These are phyloP conservation scores for Uronychia binucleata DNA, from an alignment of 73 alveolate genomes.

Conservation along the genomic window DNA sequence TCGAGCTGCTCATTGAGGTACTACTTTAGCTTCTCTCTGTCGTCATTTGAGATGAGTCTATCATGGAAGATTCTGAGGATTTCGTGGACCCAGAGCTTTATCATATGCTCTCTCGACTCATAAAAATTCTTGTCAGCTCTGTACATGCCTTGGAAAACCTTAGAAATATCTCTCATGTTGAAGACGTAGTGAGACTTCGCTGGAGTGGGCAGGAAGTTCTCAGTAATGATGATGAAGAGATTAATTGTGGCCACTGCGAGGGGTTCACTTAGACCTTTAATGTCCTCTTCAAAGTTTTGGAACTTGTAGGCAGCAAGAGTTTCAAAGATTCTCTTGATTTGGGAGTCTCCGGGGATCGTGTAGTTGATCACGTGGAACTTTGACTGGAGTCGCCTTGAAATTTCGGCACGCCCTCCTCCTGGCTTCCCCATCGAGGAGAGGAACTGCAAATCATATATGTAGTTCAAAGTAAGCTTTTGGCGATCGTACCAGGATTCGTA, in stretches of 20 bases:
- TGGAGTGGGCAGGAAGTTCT: slow-evolving; percentile 89
- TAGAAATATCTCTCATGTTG: slow-evolving; percentile 94
- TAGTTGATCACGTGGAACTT: slow-evolving; percentile 79
- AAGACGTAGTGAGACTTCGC: slow-evolving; percentile 96
- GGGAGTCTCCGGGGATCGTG: slow-evolving; percentile 75
- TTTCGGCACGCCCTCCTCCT: slow-evolving; percentile 96
- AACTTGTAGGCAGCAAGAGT: slow-evolving; percentile 77
- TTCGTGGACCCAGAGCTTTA: slow-evolving; percentile 99
- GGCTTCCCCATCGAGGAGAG: slow-evolving; percentile 98
- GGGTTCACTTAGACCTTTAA: slow-evolving; percentile 70
- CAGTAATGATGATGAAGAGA: slow-evolving; percentile 81
- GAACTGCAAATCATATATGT: slow-evolving; percentile 82
- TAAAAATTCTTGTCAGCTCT: slow-evolving; percentile 80
- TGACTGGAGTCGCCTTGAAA: slow-evolving; percentile 79
- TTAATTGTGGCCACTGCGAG: slow-evolving; percentile 90
- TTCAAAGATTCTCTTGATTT: slow-evolving; percentile 88
- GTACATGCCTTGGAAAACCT: slow-evolving; percentile 88
- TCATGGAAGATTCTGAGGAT: slow-evolving; percentile 98
- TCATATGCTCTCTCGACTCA: slow-evolving; percentile 74
- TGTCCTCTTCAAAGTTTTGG: slow-evolving; percentile 85
- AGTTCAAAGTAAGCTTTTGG: slow-evolving; percentile 54
- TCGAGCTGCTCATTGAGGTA: slow-evolving; percentile 74
- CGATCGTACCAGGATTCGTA: slow-evolving; percentile 98
- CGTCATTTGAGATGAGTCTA: slow-evolving; percentile 97
- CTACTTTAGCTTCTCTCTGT: slow-evolving; percentile 92